Percentiles rank a stretch among this genome's conserved stretches.
Evolutionary conservation across 345 rosid species (phyloP).

Genomic region (Nasturtium officinale): DNA sequence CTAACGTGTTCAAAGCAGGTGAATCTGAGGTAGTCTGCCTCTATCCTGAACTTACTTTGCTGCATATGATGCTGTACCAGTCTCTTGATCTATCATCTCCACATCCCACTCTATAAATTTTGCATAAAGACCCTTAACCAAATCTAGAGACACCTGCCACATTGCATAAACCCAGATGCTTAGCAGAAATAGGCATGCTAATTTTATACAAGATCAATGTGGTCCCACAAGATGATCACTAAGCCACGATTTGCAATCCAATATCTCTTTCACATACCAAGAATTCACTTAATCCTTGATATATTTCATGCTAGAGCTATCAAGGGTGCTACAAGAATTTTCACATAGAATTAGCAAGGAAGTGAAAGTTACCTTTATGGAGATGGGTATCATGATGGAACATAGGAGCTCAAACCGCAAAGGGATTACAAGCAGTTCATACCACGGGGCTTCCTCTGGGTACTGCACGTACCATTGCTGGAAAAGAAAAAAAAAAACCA

Average conservation of each 20-base stretch:
- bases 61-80: slow-evolving; percentile 79
- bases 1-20: not conserved
- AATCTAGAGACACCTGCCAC: slow-evolving; percentile 89
- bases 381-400: slow-evolving; percentile 99
- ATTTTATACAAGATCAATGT: slow-evolving; percentile 6
- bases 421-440: slow-evolving; percentile 89
- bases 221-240: not conserved
- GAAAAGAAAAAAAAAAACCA: slow-evolving; percentile 42
- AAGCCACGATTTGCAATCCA: not conserved
- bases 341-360: not conserved
- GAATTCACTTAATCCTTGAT: not conserved
- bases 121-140: slow-evolving; percentile 92
- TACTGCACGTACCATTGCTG: slow-evolving; percentile 97
- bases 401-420: slow-evolving; percentile 97
- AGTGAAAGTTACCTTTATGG: slow-evolving; percentile 67
- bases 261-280: slow-evolving; percentile 15
- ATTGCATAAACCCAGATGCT: slow-evolving; percentile 30
- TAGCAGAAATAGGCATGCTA: slow-evolving; percentile 14
- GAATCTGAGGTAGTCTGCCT: slow-evolving; percentile 23
- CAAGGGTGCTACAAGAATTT: slow-evolving; percentile 1
- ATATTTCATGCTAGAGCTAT: slow-evolving; percentile 2
- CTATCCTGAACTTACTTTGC: slow-evolving; percentile 69
- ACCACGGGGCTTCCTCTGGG: slow-evolving; percentile 95
- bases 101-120: slow-evolving; percentile 93
- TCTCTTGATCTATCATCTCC: slow-evolving; percentile 86